Conservation (phyloP, 2,329 filamentous ascomycete genomes). For the Claviceps quebecensis region DNA sequence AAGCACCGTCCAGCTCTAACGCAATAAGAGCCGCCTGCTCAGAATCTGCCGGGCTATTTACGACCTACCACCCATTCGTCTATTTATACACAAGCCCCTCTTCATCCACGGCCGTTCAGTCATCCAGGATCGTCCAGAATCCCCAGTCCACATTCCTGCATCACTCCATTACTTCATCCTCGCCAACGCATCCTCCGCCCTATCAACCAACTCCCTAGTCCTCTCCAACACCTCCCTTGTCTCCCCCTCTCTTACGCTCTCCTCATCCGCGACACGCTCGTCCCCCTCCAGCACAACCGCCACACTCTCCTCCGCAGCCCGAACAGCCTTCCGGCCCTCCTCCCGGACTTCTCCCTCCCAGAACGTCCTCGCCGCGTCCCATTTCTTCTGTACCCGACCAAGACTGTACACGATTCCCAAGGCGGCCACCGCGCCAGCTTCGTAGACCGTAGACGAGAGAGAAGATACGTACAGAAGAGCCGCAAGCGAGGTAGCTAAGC, state of each 20-base stretch:
- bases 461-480: slow-evolving; percentile 43
- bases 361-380: slow-evolving; percentile 44
- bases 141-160: too few relatives aligned
- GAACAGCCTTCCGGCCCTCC: slow-evolving; percentile 48
- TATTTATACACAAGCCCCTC: too few relatives aligned
- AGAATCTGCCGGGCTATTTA: too few relatives aligned
- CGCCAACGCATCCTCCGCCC: slow-evolving; percentile 34
- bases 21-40: too few relatives aligned
- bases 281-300: slow-evolving; percentile 28
- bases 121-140: too few relatives aligned
- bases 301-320: slow-evolving; percentile 40
- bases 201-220: slow-evolving; percentile 31
- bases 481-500: slow-evolving; percentile 41
- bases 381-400: slow-evolving; percentile 44
- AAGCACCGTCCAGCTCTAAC: too few relatives aligned
- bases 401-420: slow-evolving; percentile 47
- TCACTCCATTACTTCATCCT: slow-evolving; percentile 26
- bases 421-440: slow-evolving; percentile 47
- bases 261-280: slow-evolving; percentile 3
- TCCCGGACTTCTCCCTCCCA: slow-evolving; percentile 56
- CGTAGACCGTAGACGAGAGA: slow-evolving; percentile 39
- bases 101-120: too few relatives aligned
- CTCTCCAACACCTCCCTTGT: slow-evolving; percentile 20
- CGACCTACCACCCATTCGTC: too few relatives aligned
- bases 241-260: slow-evolving; percentile 10